These are phyloP conservation scores for Ganoderma resinaceum DNA, from an alignment of 1,284 basidiomycete genomes.

Conservation along the genomic window DNA sequence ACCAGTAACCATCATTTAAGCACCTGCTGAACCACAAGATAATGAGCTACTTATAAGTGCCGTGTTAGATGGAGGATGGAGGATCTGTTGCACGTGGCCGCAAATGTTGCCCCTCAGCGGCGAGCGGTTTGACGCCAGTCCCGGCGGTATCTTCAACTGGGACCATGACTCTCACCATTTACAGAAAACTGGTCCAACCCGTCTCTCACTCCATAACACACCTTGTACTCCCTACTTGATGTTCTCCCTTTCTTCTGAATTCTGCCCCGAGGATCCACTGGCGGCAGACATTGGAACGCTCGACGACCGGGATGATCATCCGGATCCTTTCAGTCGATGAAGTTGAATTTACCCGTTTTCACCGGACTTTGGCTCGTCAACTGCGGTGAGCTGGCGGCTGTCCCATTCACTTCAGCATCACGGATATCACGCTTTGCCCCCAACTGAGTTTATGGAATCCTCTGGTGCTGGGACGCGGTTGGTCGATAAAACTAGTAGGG, in stretches of 20 bases:
- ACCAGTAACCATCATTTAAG: too few species aligned
- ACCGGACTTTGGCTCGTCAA: background rate
- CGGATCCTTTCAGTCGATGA: background rate
- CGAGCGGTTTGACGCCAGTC: too few species aligned
- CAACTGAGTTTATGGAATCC: background rate
- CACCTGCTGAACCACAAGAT: too few species aligned
- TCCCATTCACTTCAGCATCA: background rate
- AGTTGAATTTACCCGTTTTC: background rate
- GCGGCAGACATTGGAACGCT: background rate
- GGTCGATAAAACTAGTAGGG: background rate
- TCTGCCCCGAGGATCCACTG: background rate
- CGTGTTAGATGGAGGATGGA: too few species aligned
- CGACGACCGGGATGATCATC: background rate
- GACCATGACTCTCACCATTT: too few species aligned
- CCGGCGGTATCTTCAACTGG: too few species aligned
- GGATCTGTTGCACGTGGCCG: too few species aligned
- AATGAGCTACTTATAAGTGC: too few species aligned
- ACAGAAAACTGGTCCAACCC: too few species aligned
- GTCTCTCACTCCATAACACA: too few species aligned
- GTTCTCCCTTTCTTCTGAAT: background rate
- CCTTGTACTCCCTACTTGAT: background rate
- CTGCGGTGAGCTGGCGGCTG: background rate
- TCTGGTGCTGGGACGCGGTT: background rate
- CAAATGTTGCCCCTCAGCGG: too few species aligned
- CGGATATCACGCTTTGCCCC: background rate